Evolutionary conservation across 495 filamentous ascomycete genomes (phyloP).

Genomic region (Neurospora terricola): DNA sequence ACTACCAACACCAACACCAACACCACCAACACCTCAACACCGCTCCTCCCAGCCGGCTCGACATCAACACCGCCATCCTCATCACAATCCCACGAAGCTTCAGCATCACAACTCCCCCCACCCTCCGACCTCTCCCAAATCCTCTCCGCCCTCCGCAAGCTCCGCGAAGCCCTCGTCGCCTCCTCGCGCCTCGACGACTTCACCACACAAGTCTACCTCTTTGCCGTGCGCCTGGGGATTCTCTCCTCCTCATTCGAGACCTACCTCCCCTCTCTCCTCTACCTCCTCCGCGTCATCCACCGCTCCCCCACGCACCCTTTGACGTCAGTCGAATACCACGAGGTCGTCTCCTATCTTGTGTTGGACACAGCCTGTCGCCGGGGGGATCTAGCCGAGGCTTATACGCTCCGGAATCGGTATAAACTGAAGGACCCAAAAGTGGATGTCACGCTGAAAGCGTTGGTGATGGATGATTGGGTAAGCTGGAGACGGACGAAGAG

Average conservation of each 20-base stretch:
- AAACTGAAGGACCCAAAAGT: constrained; percentile 51
- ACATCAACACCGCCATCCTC: not conserved
- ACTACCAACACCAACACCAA: not conserved
- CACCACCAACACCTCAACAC: not conserved
- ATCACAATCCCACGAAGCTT: not conserved
- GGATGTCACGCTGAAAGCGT: constrained; percentile 53
- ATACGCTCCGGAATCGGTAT: constrained; percentile 47
- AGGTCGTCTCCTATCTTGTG: constrained; percentile 70
- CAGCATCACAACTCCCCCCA: not conserved
- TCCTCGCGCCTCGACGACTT: constrained; percentile 58
- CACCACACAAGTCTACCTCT: constrained; percentile 59
- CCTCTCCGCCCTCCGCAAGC: constrained; percentile 72
- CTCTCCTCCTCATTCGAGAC: constrained; percentile 70
- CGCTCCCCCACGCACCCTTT: constrained; percentile 30
- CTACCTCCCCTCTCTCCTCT: constrained; percentile 77
- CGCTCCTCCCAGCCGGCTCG: not conserved
- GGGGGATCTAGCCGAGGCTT: constrained; percentile 63
- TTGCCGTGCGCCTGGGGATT: constrained; percentile 75
- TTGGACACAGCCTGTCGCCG: constrained; percentile 84
- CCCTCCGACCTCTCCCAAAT: constrained; percentile 20
- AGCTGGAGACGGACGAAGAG: constrained; percentile 62
- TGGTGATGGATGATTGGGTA: constrained; percentile 75
- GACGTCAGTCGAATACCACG: constrained; percentile 56
- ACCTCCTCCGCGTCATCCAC: constrained; percentile 67
- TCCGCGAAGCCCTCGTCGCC: constrained; percentile 79